Conservation (phyloP, 2,329 filamentous ascomycete species). For the Zymoseptoria passerinii region DNA sequence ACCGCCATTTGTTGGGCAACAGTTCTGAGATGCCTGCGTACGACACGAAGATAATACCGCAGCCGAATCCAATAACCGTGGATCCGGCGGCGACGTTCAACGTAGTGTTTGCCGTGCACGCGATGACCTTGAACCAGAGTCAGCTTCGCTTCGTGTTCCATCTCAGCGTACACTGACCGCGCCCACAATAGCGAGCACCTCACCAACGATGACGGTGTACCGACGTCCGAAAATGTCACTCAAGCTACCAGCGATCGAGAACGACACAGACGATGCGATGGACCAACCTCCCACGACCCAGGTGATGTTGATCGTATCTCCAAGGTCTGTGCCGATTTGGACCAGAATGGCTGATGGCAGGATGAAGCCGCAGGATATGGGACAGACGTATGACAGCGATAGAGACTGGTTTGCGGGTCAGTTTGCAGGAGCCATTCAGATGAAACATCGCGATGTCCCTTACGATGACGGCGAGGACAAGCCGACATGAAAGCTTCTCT, state of each 20-base stretch:
- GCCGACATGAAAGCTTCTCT: constrained; percentile 2
- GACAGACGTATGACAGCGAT: background rate
- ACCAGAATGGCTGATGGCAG: constrained; percentile 4
- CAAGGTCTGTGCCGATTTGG: constrained; percentile 1
- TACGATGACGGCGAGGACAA: constrained; percentile 4
- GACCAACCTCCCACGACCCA: constrained; percentile 4
- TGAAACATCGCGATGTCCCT: too few relatives aligned
- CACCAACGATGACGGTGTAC: constrained; percentile 2
- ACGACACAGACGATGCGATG: constrained; percentile 2
- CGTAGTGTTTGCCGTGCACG: background rate
- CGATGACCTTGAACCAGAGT: background rate
- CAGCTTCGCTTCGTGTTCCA: background rate
- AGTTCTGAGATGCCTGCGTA: constrained; percentile 7
- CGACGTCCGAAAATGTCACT: constrained; percentile 3
- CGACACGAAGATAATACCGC: constrained; percentile 3
- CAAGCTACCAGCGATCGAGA: constrained; percentile 4
- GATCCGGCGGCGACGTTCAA: background rate
- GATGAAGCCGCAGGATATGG: constrained; percentile 6
- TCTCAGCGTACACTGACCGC: background rate
- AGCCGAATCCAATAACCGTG: constrained; percentile 1
- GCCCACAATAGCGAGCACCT: background rate
- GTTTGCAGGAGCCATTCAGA: too few relatives aligned
- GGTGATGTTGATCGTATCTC: constrained; percentile 1
- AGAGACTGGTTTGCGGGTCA: background rate
- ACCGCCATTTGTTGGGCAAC: constrained; percentile 5